Percentiles rank a stretch among this genome's conserved stretches.
phyloP scores from a whole-genome alignment of 441 rosid species.

The Metrosideros polymorpha region DNA sequence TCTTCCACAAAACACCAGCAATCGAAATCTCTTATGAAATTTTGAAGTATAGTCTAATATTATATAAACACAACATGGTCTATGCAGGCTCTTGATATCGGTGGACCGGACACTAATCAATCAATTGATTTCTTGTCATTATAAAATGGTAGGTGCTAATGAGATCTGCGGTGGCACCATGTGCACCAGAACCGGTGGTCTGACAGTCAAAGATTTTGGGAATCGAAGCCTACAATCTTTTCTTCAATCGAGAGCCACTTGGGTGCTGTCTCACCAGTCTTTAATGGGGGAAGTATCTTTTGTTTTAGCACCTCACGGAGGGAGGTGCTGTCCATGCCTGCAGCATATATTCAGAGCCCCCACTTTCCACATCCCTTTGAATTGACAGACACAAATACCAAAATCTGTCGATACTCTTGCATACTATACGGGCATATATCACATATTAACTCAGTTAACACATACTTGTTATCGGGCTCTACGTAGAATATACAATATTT shows the following conservation, averaged over 20 bases:
- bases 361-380: not conserved
- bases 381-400: not conserved
- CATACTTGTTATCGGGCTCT: not conserved
- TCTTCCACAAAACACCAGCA: not conserved
- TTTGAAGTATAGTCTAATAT: not conserved
- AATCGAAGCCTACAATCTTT: not conserved
- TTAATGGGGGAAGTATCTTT: not conserved
- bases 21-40: not conserved
- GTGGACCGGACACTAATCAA: not conserved
- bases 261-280: not conserved
- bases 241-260: not conserved
- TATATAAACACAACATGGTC: not conserved
- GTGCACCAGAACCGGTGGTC: not conserved
- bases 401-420: not conserved
- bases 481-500: not conserved
- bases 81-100: not conserved
- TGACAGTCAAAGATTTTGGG: not conserved
- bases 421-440: not conserved
- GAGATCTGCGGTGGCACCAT: not conserved
- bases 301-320: not conserved
- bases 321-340: not conserved
- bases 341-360: not conserved
- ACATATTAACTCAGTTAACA: not conserved
- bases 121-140: not conserved
- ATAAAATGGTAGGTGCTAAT: not conserved